phyloP scores from a whole-genome alignment of 139 green algal species.

The Chlamydomonas schloesseri region DNA sequence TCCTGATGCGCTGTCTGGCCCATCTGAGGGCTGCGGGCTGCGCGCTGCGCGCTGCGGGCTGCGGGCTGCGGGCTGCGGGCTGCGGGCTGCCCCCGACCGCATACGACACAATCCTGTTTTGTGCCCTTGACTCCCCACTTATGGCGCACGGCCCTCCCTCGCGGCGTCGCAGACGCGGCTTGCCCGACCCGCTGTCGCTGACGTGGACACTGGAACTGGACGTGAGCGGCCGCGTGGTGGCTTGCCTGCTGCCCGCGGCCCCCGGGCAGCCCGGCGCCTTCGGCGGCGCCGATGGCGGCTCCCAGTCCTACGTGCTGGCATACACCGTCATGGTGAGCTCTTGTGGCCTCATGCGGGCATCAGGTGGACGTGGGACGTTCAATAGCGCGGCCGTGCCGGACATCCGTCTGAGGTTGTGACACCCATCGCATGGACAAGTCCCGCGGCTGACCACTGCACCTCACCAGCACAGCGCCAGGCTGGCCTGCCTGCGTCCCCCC shows the following conservation, averaged over 20 bases:
- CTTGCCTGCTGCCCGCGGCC: background rate
- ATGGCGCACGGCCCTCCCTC: too few species aligned
- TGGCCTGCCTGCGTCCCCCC: background rate
- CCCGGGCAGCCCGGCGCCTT: too few species aligned
- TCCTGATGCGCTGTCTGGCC: too few species aligned
- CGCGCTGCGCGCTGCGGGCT: too few species aligned
- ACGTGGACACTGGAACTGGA: conserved; percentile 42
- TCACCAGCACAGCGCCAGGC: background rate
- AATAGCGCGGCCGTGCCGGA: too few species aligned
- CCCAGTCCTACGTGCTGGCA: background rate
- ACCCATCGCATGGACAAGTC: background rate
- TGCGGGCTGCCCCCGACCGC: too few species aligned
- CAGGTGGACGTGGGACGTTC: background rate
- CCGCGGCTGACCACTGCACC: too few species aligned
- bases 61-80: too few species aligned
- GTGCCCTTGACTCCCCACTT: too few species aligned
- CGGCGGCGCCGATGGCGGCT: too few species aligned
- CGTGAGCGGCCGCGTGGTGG: background rate
- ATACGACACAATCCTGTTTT: too few species aligned
- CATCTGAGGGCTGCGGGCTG: too few species aligned
- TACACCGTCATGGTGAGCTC: conserved; percentile 16
- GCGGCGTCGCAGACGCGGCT: background rate
- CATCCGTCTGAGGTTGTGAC: background rate
- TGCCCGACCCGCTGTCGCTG: background rate
- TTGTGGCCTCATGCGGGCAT: background rate